phyloP scores from a whole-genome alignment of 2,329 filamentous ascomycete species.

The Sporothrix humicola region DNA sequence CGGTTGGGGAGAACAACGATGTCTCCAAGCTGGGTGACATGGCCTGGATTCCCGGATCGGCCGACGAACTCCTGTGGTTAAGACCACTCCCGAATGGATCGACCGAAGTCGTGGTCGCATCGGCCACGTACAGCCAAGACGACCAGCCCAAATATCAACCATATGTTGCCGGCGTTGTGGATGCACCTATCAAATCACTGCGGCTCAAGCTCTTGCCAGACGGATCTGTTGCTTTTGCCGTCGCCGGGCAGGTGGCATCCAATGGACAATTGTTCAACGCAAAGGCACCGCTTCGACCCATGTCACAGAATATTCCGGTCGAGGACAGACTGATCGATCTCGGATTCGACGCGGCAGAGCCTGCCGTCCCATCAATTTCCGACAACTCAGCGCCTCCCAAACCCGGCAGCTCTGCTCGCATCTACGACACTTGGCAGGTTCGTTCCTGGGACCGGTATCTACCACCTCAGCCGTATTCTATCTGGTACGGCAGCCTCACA shows the following conservation, averaged over 20 bases:
- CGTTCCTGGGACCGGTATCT: conserved; percentile 45
- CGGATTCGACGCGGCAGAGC: not conserved
- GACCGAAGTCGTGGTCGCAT: conserved; percentile 45
- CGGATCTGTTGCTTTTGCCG: conserved; percentile 47
- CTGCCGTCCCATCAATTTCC: too few species aligned
- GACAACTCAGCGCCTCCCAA: not conserved
- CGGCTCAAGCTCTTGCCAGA: conserved; percentile 46
- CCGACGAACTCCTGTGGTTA: conserved; percentile 45
- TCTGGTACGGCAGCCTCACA: conserved; percentile 49
- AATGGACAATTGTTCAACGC: conserved; percentile 47
- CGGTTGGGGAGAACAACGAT: conserved; percentile 39
- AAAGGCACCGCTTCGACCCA: not conserved
- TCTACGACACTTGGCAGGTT: conserved; percentile 47
- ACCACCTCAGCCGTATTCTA: conserved; percentile 43
- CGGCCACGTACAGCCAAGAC: conserved; percentile 35
- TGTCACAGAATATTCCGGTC: not conserved
- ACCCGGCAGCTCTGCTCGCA: conserved; percentile 42
- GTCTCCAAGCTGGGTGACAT: conserved; percentile 45
- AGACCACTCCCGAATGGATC: conserved; percentile 38
- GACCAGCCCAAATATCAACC: conserved; percentile 3
- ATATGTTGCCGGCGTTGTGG: conserved; percentile 43
- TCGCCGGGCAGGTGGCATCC: conserved; percentile 44
- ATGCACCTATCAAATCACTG: conserved; percentile 45
- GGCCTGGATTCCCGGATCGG: conserved; percentile 46
- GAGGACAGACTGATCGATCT: not conserved